Evolutionary conservation across 2,329 filamentous ascomycete species (phyloP).

Genomic region (Diaporthe sp.): DNA sequence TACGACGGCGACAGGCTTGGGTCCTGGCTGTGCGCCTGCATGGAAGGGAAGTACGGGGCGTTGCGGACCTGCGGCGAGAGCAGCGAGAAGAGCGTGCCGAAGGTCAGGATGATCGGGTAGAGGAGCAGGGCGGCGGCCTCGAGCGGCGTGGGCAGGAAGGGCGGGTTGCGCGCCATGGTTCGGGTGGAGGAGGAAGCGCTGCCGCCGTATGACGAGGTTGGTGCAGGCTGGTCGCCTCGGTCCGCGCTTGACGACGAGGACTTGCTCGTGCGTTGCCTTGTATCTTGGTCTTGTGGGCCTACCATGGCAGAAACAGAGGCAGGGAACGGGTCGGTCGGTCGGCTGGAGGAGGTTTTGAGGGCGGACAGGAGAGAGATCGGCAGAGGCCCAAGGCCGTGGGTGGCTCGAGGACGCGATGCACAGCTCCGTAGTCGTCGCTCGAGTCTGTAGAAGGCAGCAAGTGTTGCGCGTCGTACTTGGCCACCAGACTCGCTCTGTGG

Average conservation of each 20-base stretch:
- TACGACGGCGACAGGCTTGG: slow-evolving; percentile 76
- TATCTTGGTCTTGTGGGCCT: slow-evolving; percentile 28
- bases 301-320: slow-evolving; percentile 28
- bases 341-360: not conserved
- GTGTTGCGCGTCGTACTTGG: slow-evolving; percentile 8
- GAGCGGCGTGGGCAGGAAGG: slow-evolving; percentile 76
- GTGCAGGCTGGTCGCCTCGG: not conserved
- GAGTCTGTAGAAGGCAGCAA: slow-evolving; percentile 1
- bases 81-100: slow-evolving; percentile 84
- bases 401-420: slow-evolving; percentile 3
- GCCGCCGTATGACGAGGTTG: slow-evolving; percentile 30
- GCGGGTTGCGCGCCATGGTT: slow-evolving; percentile 52
- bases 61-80: slow-evolving; percentile 78
- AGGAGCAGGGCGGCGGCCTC: slow-evolving; percentile 73
- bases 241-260: slow-evolving; percentile 1
- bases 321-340: not conserved
- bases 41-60: slow-evolving; percentile 68
- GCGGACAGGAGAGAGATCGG: not conserved
- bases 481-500: not conserved
- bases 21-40: slow-evolving; percentile 70
- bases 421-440: not conserved
- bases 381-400: slow-evolving; percentile 11
- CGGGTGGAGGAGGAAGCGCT: slow-evolving; percentile 7
- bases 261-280: slow-evolving; percentile 30
- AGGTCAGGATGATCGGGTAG: slow-evolving; percentile 82